These are phyloP conservation scores for Penicillium fuscoglaucum DNA, from an alignment of 2,329 filamentous ascomycete species.

Conservation along the genomic window DNA sequence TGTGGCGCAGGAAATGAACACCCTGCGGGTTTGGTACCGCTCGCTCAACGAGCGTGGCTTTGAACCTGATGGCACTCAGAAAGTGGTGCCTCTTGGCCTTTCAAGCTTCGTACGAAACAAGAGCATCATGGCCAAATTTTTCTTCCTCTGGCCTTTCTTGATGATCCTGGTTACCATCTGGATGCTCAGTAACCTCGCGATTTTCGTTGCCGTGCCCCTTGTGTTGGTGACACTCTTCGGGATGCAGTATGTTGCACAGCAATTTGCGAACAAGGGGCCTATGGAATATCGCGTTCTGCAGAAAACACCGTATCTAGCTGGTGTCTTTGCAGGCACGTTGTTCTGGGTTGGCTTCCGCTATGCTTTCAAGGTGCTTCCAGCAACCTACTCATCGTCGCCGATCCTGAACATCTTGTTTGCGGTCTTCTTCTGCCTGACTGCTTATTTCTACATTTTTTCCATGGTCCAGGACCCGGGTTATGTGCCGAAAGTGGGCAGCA, in stretches of 20 bases:
- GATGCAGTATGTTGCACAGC: slow-evolving; percentile 75
- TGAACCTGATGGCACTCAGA: slow-evolving; percentile 71
- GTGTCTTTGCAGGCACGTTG: slow-evolving; percentile 84
- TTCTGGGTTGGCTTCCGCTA: slow-evolving; percentile 80
- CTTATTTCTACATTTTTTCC: slow-evolving; percentile 82
- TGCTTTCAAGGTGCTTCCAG: slow-evolving; percentile 70
- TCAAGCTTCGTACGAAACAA: slow-evolving; percentile 72
- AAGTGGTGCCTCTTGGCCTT: slow-evolving; percentile 70
- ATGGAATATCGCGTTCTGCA: slow-evolving; percentile 87
- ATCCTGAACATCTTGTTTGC: slow-evolving; percentile 77
- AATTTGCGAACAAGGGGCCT: slow-evolving; percentile 78
- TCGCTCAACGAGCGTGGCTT: slow-evolving; percentile 84
- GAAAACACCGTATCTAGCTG: slow-evolving; percentile 88
- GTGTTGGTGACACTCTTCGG: slow-evolving; percentile 63
- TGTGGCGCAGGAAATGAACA: slow-evolving; percentile 89
- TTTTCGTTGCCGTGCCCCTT: slow-evolving; percentile 75
- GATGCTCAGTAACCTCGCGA: slow-evolving; percentile 69
- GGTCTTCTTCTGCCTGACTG: slow-evolving; percentile 62
- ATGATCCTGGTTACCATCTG: slow-evolving; percentile 70
- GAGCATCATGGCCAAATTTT: slow-evolving; percentile 76
- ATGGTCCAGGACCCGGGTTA: slow-evolving; percentile 91
- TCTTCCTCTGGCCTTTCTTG: slow-evolving; percentile 85
- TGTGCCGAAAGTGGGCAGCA: slow-evolving; percentile 84
- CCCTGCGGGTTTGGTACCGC: slow-evolving; percentile 74
- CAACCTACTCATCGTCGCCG: slow-evolving; percentile 65